Base-by-base conservation (phyloP, 148 eudicot genomes). In the Diospyros lotus region DNA sequence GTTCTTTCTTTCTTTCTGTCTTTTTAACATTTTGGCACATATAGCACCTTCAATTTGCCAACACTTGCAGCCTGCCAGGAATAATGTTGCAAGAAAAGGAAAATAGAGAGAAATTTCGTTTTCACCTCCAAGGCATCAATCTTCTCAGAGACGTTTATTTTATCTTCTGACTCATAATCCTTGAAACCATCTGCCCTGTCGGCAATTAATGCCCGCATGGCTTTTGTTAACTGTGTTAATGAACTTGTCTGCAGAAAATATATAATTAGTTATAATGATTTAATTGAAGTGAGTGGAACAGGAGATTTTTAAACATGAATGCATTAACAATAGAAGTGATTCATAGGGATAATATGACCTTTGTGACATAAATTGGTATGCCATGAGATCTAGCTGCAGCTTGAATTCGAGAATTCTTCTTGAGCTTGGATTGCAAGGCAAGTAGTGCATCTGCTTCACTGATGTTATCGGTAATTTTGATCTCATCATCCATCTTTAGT, bases 61-160 rank as follows among this genome's bases (percentile, higher is more conserved):
- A 4, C 4, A 8, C 8, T 48, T 8, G 8, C 8, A 48, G 52
- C 52, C 52, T 48, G 52, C 8, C 5, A 13, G 52, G 56, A 48
- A 9, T 11, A 53, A 6, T 40, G 1, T 38, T 4, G 41, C 11
- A 2, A 8, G 11, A 74, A 3, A 52, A 66, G 7, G 4, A 64
- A 69, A 9, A 42, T 6, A 62, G 56, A 76, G 66, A 51, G 40
- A 8, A 18, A 58, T 61, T 75, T 43, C 54, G 72, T 74, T 51
- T 80, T 68, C 73, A 94, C 98, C 98, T 94, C 98, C 79, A 94
- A 85, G 45, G 98, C 98, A 77, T 94, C 98, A 73, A 78, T 76
- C 83, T 84, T 84, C 82, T 94, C 96, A 52, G 92, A 83, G 65
- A 76, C 76, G 51, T 83, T 92, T 45, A 72, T 72, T 77, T 79